Evolutionary conservation across 2,329 filamentous ascomycete species (phyloP), one percentile per base, ranked within the genome.

Genomic region (Penicillium crustosum): DNA sequence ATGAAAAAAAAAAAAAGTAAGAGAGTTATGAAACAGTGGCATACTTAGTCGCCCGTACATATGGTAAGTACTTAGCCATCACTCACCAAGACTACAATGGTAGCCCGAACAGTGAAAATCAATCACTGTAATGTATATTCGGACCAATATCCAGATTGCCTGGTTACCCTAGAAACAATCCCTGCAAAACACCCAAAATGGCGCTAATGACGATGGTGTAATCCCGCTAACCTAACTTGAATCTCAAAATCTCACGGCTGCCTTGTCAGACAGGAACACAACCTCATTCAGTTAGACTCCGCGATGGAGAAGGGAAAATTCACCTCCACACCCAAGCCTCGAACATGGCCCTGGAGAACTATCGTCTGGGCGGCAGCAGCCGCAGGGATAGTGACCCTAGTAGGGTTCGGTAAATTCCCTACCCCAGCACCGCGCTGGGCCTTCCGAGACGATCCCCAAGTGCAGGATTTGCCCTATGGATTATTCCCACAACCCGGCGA

Each of bases 131-230:
- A 33, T 33, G 13, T 33, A 13, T 13, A 35, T 17, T 35, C 6
- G 6, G 5, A 2, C 12, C 12, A 13, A 13, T 33, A 13, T 13
- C 12, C 33, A 36, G 6, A 17, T 7, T 15, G 15, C 33, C 33
- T 8, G 17, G 35, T 38, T n/a, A n/a, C 17, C 35, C 35, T n/a
- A 38, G 35, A 38, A 52, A 57, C 68, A 71, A 39, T 57, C 73
- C 10, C 21, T 43, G 41, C 10, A 43, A 42, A 25, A n/a, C 13
- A 7, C 23, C 21, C 13, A 4, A 21, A 23, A 25, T 9, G 15
- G 42, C 42, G 1, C 25, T 19, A 27, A 9, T n/a, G 3, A 10
- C 41, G 6, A 43, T 43, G 21, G 29, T 23, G 45, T 49, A 31
- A 36, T 49, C 31, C 10, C 31, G 19, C 29, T 10, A 36, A n/a